These are phyloP conservation scores for Claviceps pazoutovae DNA, from an alignment of 2,329 filamentous ascomycete species.

Conservation along the genomic window DNA sequence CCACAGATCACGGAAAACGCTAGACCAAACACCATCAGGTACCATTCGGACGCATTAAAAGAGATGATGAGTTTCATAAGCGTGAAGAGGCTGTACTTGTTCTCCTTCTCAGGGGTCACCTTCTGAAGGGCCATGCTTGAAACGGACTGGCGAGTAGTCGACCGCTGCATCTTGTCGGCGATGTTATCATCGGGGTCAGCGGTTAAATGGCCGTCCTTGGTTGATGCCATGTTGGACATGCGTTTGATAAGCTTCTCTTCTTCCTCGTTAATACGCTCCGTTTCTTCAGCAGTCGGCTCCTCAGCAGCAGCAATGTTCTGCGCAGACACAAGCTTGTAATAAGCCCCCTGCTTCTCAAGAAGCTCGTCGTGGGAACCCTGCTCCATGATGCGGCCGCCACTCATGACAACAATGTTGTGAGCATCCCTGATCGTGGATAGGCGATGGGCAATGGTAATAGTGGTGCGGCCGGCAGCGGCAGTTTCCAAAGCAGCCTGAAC, in stretches of 20 bases:
- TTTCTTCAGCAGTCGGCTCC: conserved; percentile 35
- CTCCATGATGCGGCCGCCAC: conserved; percentile 72
- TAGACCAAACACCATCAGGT: conserved; percentile 59
- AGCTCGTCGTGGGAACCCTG: conserved; percentile 80
- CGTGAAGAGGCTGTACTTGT: conserved; percentile 57
- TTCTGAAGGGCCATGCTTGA: conserved; percentile 59
- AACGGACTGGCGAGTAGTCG: conserved; percentile 40
- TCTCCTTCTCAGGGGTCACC: conserved; percentile 31
- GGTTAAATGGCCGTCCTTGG: conserved; percentile 25
- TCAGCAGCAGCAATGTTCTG: conserved; percentile 62
- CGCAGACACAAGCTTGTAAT: conserved; percentile 74
- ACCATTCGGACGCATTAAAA: conserved; percentile 64
- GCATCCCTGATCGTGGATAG: conserved; percentile 88
- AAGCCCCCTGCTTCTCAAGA: conserved; percentile 55
- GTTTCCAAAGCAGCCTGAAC: conserved; percentile 86
- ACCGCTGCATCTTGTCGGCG: conserved; percentile 40
- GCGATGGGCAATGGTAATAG: conserved; percentile 90
- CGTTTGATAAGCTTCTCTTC: conserved; percentile 38
- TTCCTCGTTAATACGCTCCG: conserved; percentile 33
- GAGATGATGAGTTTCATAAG: conserved; percentile 65
- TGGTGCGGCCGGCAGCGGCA: conserved; percentile 75
- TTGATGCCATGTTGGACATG: conserved; percentile 20
- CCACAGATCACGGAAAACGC: conserved; percentile 65
- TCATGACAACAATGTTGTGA: conserved; percentile 93
- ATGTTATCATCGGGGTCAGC: conserved; percentile 51